Base-by-base conservation (phyloP, 2,329 filamentous ascomycete genomes). In the Ceratocystis colombiana region DNA sequence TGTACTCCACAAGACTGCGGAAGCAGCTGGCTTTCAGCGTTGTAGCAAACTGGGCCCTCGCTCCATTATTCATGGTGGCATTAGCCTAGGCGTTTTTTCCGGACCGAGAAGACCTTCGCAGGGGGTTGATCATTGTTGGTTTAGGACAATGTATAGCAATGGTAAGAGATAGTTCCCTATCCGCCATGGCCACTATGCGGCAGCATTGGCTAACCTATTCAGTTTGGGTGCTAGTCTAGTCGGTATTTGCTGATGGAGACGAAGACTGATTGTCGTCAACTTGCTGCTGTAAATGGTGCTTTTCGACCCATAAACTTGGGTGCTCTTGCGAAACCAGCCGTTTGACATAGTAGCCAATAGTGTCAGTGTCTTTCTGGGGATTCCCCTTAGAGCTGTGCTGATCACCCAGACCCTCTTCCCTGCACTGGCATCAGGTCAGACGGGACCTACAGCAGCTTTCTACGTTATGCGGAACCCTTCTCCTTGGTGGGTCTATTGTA, bases 71-170 rank as follows among this genome's bases (percentile, higher is more conserved):
- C 30, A 96, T 96, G 90, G 86, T 90, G 15, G 85, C 74, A 0
- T 77, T 91, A 0, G 82, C 88, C 0, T 91, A 88, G 84, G 84
- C 84, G 0, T 86, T 85, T 64, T 77, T 87, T 3, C 84, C 84
- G 0, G 84, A 87, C 69, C 77, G 84, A 68, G 73, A 74, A 7
- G 80, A 76, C 5, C 77, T 87, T 10, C 79, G 84, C 1, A 81
- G 84, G 50, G 90, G 89, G 0, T 77, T 94, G 1, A 89, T 94
- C 46, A 82, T 96, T 5, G 90, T 96, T 0, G 90, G 91, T 0
- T 77, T 96, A 1, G 91, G 88, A 4, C 79, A 91, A 64, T 96
- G 91, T 71, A 96, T 96, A 69, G 90, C 90, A 41, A 96, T 96
- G 90, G 89, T 88, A 73, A 68, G 75, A 70, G 10, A 41, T 12